A percentile compares a stretch with the other conserved stretches of the same genome.
phyloP scores from a whole-genome alignment of 2,329 filamentous ascomycete genomes.

The Pestalotiopsis sp. region DNA sequence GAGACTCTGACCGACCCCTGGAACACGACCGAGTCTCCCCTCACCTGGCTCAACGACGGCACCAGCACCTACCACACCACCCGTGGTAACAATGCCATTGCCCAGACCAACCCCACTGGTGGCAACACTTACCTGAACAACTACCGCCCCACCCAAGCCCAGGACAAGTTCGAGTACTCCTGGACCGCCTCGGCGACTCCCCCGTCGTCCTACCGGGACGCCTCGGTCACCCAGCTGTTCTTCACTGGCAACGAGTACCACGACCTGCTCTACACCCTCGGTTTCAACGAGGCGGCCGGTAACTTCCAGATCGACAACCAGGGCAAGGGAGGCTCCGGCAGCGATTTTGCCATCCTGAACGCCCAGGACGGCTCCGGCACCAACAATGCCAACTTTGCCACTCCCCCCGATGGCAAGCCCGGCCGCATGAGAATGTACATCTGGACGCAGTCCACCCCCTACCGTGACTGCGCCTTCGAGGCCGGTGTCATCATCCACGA shows the following conservation, averaged over 20 bases:
- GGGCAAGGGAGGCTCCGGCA: conserved; percentile 50
- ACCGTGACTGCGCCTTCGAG: conserved; percentile 60
- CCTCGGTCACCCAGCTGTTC: conserved; percentile 61
- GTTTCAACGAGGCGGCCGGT: conserved; percentile 59
- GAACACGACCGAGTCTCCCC: conserved; percentile 46
- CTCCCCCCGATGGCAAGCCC: conserved; percentile 51
- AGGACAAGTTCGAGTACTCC: conserved; percentile 49
- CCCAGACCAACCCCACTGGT: conserved; percentile 53
- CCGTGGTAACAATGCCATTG: conserved; percentile 61
- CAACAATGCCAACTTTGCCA: conserved; percentile 62
- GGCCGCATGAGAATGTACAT: conserved; percentile 63
- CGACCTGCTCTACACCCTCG: conserved; percentile 58
- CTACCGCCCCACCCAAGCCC: conserved; percentile 48
- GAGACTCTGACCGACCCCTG: conserved; percentile 50
- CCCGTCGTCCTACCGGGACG: conserved; percentile 49
- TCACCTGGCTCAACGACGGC: conserved; percentile 57
- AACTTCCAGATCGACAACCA: conserved; percentile 64
- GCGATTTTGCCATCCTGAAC: conserved; percentile 58
- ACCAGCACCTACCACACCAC: conserved; percentile 51
- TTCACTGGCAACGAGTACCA: conserved; percentile 64
- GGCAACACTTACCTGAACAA: conserved; percentile 47
- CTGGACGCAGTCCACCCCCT: conserved; percentile 50
- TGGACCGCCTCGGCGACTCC: conserved; percentile 37
- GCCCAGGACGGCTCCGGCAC: conserved; percentile 56
- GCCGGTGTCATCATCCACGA: conserved; percentile 64